phyloP scores from a whole-genome alignment of 768 basidiomycete genomes.

The Macrocybe gigantea region DNA sequence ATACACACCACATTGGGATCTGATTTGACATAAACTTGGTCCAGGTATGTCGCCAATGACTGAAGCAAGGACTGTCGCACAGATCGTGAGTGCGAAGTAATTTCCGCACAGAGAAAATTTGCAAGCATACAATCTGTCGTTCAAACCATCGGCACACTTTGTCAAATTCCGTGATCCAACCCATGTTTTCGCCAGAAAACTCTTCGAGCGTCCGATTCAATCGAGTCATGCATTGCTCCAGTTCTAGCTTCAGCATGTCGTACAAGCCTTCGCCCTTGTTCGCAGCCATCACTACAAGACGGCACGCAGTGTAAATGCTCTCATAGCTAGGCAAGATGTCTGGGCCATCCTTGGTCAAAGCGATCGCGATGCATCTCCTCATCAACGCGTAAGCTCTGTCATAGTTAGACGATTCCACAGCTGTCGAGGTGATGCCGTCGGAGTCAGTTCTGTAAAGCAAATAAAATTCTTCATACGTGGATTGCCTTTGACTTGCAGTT shows the following conservation, averaged over 20 bases:
- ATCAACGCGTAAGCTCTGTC: conserved; percentile 25
- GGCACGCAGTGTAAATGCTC: conserved; percentile 51
- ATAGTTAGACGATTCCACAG: conserved; percentile 9
- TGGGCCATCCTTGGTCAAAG: conserved; percentile 30
- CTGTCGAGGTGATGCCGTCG: background rate
- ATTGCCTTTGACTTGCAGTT: conserved; percentile 41
- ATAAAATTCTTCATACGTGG: conserved; percentile 23
- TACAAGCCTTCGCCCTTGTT: conserved; percentile 56
- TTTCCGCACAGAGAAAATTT: background rate
- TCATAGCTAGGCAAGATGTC: conserved; percentile 46
- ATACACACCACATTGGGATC: conserved; percentile 31
- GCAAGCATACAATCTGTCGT: conserved; percentile 47
- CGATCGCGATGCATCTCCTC: conserved; percentile 28
- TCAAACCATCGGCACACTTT: conserved; percentile 59
- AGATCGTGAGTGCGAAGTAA: background rate
- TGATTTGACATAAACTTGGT: conserved; percentile 54
- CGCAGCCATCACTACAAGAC: conserved; percentile 44
- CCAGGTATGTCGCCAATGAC: conserved; percentile 65
- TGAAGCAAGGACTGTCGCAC: conserved; percentile 44
- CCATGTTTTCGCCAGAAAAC: conserved; percentile 26
- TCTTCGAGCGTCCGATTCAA: conserved; percentile 32
- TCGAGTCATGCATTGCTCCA: conserved; percentile 47
- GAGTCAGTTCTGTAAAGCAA: background rate
- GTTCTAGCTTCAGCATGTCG: conserved; percentile 47
- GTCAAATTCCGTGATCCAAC: conserved; percentile 59